Evolutionary conservation across 306 rosid species (phyloP).

Genomic region (Cicer arietinum): DNA sequence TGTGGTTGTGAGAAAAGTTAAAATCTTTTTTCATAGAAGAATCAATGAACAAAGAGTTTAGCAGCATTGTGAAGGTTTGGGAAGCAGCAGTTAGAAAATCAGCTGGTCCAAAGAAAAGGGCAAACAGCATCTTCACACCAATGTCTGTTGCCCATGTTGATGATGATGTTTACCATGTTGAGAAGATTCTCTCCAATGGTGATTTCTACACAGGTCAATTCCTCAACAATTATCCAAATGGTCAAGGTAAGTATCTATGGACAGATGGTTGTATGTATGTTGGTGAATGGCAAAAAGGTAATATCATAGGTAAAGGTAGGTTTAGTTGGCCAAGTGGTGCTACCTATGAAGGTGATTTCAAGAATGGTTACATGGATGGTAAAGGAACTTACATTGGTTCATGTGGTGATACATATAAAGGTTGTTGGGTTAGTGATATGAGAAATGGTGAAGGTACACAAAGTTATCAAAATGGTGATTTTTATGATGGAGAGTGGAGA

Average conservation of each 20-base stretch:
- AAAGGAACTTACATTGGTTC: conserved; percentile 80
- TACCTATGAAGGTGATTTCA: conserved; percentile 92
- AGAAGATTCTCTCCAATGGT: conserved; percentile 72
- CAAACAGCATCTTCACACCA: conserved; percentile 63
- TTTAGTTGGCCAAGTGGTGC: conserved; percentile 98
- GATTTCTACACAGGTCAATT: conserved; percentile 86
- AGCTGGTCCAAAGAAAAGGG: conserved; percentile 57
- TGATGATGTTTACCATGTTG: conserved; percentile 56
- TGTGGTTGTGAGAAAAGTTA: conserved; percentile 14
- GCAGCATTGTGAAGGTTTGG: conserved; percentile 67
- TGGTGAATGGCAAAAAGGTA: conserved; percentile 84
- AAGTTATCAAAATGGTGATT: conserved; percentile 80
- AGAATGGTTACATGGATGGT: conserved; percentile 79
- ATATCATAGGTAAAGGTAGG: conserved; percentile 68
- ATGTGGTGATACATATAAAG: conserved; percentile 77
- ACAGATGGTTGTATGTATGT: conserved; percentile 93
- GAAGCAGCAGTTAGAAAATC: conserved; percentile 77
- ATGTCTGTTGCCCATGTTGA: conserved; percentile 91
- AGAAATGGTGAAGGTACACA: conserved; percentile 80
- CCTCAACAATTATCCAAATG: conserved; percentile 63
- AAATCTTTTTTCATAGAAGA: conserved; percentile 38
- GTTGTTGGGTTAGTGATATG: conserved; percentile 85
- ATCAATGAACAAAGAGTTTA: conserved; percentile 68
- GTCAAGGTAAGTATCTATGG: conserved; percentile 89
- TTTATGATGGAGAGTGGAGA: conserved; percentile 92